Base-by-base conservation (phyloP, 2,329 filamentous ascomycete genomes). In the Lithohypha guttulata region DNA sequence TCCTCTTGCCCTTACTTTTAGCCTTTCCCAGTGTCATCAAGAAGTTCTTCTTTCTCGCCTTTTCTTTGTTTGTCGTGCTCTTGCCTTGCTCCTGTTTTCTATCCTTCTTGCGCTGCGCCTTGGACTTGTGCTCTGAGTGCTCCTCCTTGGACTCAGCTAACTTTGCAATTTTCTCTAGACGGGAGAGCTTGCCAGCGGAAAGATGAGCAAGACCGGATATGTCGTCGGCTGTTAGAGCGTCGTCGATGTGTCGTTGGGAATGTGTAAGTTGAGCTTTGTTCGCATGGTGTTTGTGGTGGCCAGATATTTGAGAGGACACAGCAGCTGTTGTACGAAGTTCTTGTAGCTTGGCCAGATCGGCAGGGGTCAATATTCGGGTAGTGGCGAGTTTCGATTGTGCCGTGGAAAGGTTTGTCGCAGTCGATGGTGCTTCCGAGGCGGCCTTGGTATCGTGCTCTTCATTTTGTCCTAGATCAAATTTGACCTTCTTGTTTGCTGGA, bases 21-120 rank as follows among this genome's bases (percentile, higher is more conserved):
- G 91, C 91, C 70, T 98, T 96, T 43, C 89, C 84, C 44, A 98
- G 65, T 26, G 89, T 96, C 91, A 98, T 98, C 54, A 98, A 59
- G 64, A 98, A 93, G 62, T 98, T 98, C 82, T 98, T 98, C 73
- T 84, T 85, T 51, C 89, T 71, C 28, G 83, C 77, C 75, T 98
- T 98, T 69, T 98, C 91, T 66, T 83, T 84, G 65, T 98, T 98
- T 50, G 89, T 96, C 25, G 85, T 87, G 59, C 84, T 93, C 77
- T 96, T 96, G 55, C 91, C 91, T 63, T 86, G 76, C 2, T 77
- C 72, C 53, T 80, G 77, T 73, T 93, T 93, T 71, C 87, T 84
- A 59, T 84, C 77, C 70, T 85, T 84, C 54, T 83, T 73, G 57
- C 84, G 79, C 11, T 86, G 86, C 48, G 84, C 79, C 39, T 84